Base-by-base conservation (phyloP, 495 filamentous ascomycete species). In the Xylaria castorea region DNA sequence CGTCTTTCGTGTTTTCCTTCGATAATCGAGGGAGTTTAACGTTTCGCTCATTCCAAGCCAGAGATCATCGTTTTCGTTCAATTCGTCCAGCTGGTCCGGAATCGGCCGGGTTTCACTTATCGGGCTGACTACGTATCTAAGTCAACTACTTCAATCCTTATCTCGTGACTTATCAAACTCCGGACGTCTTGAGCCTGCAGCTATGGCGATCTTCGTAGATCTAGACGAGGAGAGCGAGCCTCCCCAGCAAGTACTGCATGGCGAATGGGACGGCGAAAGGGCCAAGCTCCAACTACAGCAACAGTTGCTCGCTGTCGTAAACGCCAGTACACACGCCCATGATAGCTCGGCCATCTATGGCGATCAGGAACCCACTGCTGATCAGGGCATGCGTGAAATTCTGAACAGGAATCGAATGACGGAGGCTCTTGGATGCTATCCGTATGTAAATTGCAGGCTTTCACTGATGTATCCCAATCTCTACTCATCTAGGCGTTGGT, bases 351-450 rank as follows among this genome's bases (percentile, higher is more conserved):
- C 40, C 53, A 46, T 68, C 30, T 65, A 75, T 62, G 76, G 66
- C 44, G 71, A 77, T 65, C 62, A 64, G 32, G 73, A 75, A n/a
- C 22, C 62, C 25, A 78, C 73, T 71, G 69, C 74, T 55, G 68
- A 73, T 57, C 72, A 75, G 36, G 71, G 72, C 60, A 82, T 80
- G 72, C 83, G 85, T 76, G 83, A 87, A 64, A 89, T 89, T 82
- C 88, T 85, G 57, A 95, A 94, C 78, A 79, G 86, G 76, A 92
- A 89, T 82, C 85, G 85, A 68, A 91, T 95, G 84, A 92, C 93
- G 40, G 87, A 89, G 77, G 91, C 92, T 74, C 85, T 97, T 82
- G 91, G 91, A 75, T 96, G 93, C 84, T 97, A 97, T 87, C 94
- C 94, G 94, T 97, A 86, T 75, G 85, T 82, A 76, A 68, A 20